Evolutionary conservation across 2,329 filamentous ascomycete species (phyloP).

Genomic region (Trichoderma brevicompactum): DNA sequence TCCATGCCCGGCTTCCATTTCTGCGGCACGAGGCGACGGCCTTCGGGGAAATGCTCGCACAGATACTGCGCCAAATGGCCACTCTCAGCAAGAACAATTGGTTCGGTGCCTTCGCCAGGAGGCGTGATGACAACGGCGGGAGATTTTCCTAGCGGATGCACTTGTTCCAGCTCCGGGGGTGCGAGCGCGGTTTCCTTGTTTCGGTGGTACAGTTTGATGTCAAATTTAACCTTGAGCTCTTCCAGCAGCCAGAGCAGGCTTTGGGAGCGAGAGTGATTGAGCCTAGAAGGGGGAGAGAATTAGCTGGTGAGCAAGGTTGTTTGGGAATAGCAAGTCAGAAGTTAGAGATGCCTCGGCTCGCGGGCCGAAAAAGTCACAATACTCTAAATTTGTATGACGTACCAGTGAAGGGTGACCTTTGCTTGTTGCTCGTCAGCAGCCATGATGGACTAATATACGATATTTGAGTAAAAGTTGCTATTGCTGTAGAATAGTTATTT

Average conservation of each 20-base stretch:
- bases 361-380: too few species aligned
- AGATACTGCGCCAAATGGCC: conserved; percentile 83
- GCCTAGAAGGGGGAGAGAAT: conserved; percentile 56
- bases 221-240: conserved; percentile 78
- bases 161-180: conserved; percentile 72
- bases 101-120: conserved; percentile 44
- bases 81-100: conserved; percentile 76
- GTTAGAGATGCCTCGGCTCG: neutral
- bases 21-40: conserved; percentile 54
- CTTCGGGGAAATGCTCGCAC: conserved; percentile 62
- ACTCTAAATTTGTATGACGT: conserved; percentile 32
- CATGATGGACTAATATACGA: conserved; percentile 13
- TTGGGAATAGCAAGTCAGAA: neutral
- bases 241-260: conserved; percentile 85
- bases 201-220: conserved; percentile 80
- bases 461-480: too few species aligned
- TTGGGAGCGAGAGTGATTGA: conserved; percentile 80
- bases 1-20: conserved; percentile 63
- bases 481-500: too few species aligned
- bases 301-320: neutral
- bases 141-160: conserved; percentile 87
- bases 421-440: conserved; percentile 43
- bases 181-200: conserved; percentile 65
- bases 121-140: conserved; percentile 72
- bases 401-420: conserved; percentile 69